These are phyloP conservation scores for Nemania abortiva DNA, from an alignment of 2,329 filamentous ascomycete genomes.

Conservation along the genomic window DNA sequence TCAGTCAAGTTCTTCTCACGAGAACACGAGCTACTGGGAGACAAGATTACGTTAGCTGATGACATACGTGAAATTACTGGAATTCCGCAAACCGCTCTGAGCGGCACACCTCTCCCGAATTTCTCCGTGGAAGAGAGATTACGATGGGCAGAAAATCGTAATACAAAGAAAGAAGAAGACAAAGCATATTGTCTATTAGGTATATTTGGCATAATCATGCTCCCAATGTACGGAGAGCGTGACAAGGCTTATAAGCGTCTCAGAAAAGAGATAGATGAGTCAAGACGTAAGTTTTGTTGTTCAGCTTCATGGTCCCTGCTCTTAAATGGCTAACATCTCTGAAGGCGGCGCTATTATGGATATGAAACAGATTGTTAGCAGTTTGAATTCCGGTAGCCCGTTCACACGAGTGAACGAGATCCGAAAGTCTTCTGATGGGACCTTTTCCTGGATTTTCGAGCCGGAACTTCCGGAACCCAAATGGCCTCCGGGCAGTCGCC, in stretches of 20 bases:
- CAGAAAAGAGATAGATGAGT: too few relatives aligned
- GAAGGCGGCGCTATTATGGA: too few relatives aligned
- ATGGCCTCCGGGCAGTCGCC: too few relatives aligned
- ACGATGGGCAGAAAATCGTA: too few relatives aligned
- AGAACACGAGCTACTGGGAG: neutral
- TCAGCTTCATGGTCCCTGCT: too few relatives aligned
- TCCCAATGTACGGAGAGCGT: too few relatives aligned
- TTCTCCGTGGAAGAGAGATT: slow-evolving; percentile 11
- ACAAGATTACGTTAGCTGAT: neutral
- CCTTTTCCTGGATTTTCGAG: neutral
- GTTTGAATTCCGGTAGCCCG: too few relatives aligned
- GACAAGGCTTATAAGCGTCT: too few relatives aligned
- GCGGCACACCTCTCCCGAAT: neutral
- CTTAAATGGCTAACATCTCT: too few relatives aligned
- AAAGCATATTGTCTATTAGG: slow-evolving; percentile 5
- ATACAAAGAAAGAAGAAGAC: slow-evolving; percentile 9
- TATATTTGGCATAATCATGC: too few relatives aligned
- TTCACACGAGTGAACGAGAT: neutral
- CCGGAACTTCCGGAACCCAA: neutral
- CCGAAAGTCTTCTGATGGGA: neutral
- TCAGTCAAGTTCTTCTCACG: slow-evolving; percentile 6
- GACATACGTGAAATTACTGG: slow-evolving; percentile 8
- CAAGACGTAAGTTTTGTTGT: too few relatives aligned
- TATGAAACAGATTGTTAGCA: too few relatives aligned
- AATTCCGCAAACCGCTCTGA: neutral